Base-by-base conservation (phyloP, 1,139 yeast genomes). In the Kodamaea ohmeri region DNA sequence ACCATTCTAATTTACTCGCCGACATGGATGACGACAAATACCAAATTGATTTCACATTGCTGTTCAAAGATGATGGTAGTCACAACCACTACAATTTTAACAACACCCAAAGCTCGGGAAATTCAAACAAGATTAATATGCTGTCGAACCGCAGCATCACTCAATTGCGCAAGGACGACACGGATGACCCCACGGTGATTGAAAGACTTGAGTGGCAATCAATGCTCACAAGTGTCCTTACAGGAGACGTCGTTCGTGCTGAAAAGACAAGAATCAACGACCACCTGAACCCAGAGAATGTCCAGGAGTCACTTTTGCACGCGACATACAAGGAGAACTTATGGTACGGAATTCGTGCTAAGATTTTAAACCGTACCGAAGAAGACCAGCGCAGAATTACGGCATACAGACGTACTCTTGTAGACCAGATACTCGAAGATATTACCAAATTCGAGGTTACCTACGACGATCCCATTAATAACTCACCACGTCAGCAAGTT, bases 181-280 rank as follows among this genome's bases (percentile, higher is more conserved):
- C 71, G 6, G 71, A 76, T 38, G 86, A 83, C 48, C 84, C 86
- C 2, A 73, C 76, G 16, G 80, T 87, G 15, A 59, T 81, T 20
- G 97, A 89, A 56, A 69, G 98, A 35, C 69, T 90, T 19, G 97
- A 90, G 62, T 92, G 98, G 98, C 97, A 92, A 58, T 79, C 94
- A 0, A 88, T 92, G 96, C 69, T 92, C 34, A 76, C 87, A 3
- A 77, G 92, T 4, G 98, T 92, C 2, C 71, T 92, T 27, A 90
- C 95, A 2, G 97, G 98, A 46, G 98, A 92, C 56, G 96, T 92
- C 35, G 89, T 92, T 15, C 76, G 83, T 29, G 84, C 95, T 8
- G 98, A 92, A 57, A 92, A 90, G 63, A 83, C 94, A 3, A 83
- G 90, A 53, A 71, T 92, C 38, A 81, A 79, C 28, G 60, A 63